These are phyloP conservation scores for Monosporozyma yasuniensis DNA, from an alignment of 805 yeast genomes.

Conservation along the genomic window DNA sequence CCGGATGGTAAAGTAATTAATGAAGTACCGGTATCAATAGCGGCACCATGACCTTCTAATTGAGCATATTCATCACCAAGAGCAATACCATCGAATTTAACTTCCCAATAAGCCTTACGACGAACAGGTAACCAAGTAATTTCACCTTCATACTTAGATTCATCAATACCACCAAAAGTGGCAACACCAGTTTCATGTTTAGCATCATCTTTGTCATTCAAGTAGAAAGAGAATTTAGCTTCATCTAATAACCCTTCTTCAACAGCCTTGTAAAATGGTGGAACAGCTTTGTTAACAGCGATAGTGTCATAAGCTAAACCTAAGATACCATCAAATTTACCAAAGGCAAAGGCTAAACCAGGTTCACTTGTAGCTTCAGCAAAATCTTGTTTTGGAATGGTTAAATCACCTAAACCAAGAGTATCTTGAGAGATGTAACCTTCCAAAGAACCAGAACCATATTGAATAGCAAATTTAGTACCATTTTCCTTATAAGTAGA, in stretches of 20 bases:
- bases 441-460: slow-evolving; percentile 88
- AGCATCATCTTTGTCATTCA: slow-evolving; percentile 72
- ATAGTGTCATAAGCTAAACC: slow-evolving; percentile 92
- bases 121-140: slow-evolving; percentile 95
- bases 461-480: slow-evolving; percentile 71
- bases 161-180: slow-evolving; percentile 91
- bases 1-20: slow-evolving; percentile 91
- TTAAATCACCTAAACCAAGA: slow-evolving; percentile 63
- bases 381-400: slow-evolving; percentile 81
- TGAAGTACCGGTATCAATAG: slow-evolving; percentile 97
- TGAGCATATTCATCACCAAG: slow-evolving; percentile 88
- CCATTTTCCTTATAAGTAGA: slow-evolving; percentile 83
- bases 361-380: slow-evolving; percentile 98
- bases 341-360: slow-evolving; percentile 96
- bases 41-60: slow-evolving; percentile 82
- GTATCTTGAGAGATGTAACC: slow-evolving; percentile 88
- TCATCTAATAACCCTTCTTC: slow-evolving; percentile 72
- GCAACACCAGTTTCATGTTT: slow-evolving; percentile 76
- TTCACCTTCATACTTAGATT: slow-evolving; percentile 66
- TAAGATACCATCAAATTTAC: slow-evolving; percentile 95
- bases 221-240: slow-evolving; percentile 80
- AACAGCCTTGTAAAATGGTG: slow-evolving; percentile 89
- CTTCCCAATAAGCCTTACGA: slow-evolving; percentile 99
- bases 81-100: slow-evolving; percentile 79
- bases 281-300: slow-evolving; percentile 80